These are phyloP conservation scores for Ehretia macrophylla DNA, from an alignment of 257 asterid genomes.

Conservation along the genomic window DNA sequence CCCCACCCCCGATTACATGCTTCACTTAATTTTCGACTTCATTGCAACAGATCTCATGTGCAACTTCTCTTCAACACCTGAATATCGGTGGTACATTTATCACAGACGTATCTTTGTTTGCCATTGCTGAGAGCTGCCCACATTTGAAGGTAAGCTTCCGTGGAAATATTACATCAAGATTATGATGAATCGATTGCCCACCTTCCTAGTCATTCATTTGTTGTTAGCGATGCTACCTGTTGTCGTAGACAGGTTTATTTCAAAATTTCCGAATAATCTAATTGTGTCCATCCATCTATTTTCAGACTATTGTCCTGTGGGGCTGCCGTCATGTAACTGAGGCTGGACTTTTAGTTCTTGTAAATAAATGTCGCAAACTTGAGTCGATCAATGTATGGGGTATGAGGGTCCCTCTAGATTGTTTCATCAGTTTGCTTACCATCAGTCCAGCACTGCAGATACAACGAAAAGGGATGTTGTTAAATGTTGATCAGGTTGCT, in stretches of 20 bases:
- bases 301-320: slow-evolving; percentile 80
- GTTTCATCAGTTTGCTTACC: slow-evolving; percentile 60
- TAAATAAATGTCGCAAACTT: slow-evolving; percentile 61
- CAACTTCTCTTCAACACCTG: slow-evolving; percentile 71
- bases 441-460: slow-evolving; percentile 80
- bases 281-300: background rate
- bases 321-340: slow-evolving; percentile 87
- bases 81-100: slow-evolving; percentile 88
- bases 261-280: too few species aligned
- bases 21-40: background rate
- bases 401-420: slow-evolving; percentile 59
- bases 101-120: slow-evolving; percentile 65
- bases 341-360: slow-evolving; percentile 70
- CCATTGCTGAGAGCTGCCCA: slow-evolving; percentile 73
- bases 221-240: too few species aligned
- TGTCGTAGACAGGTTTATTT: too few species aligned
- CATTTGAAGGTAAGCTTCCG: slow-evolving; percentile 51
- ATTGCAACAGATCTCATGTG: slow-evolving; percentile 48
- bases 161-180: background rate
- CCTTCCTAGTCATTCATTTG: too few species aligned
- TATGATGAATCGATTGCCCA: too few species aligned
- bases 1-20: too few species aligned
- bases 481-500: slow-evolving; percentile 26
- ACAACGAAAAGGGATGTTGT: slow-evolving; percentile 50
- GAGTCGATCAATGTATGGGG: slow-evolving; percentile 92